Evolutionary conservation across 768 basidiomycete species (phyloP), one percentile per base, ranked within the genome.

Genomic region (Hericium erinaceus): DNA sequence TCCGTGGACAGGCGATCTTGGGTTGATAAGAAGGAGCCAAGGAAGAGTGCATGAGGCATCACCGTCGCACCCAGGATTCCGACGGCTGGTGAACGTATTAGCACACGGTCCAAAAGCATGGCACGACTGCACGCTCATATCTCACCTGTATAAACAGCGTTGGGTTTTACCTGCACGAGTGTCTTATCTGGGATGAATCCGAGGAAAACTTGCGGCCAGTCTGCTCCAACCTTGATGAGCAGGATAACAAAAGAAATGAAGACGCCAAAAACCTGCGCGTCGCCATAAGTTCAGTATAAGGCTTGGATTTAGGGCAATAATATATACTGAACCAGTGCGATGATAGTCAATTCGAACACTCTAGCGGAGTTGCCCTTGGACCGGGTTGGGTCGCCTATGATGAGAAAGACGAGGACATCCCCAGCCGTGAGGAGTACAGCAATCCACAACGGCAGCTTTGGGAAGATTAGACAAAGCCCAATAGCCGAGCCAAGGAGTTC

Each of bases 31-130:
- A 83, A 81, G 2, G 90, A 92, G 5, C 93, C 94, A 15, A 97
- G 76, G 74, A 89, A 93, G n/a, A 97, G 75, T 58, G 86, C 87
- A 69, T 95, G 93, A 0, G 93, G 93, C 93, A 95, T 95, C 58
- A 93, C 85, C 2, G 92, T 97, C 1, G 92, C 91, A 33, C 88
- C 86, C 1, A 89, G 66, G 52, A 91, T 84, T 39, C 87, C 87
- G 55, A 88, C 81, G 33, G 84, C 83, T 84, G 59, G 18, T 46
- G 7, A 20, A 52, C 48, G 12, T 4, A 33, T 33, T 22, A 46
- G 37, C 48, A n/a, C 57, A 18, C 66, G 62, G 49, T 69, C 69
- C 55, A 68, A 66, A 4, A 65, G 62, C 58, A 69, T 55, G 60
- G 26, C 70, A 72, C n/a, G 70, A 60, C 9, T 65, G 68, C 53